These are phyloP conservation scores for Carpinus viminea DNA, from an alignment of 306 rosid species.

Conservation along the genomic window DNA sequence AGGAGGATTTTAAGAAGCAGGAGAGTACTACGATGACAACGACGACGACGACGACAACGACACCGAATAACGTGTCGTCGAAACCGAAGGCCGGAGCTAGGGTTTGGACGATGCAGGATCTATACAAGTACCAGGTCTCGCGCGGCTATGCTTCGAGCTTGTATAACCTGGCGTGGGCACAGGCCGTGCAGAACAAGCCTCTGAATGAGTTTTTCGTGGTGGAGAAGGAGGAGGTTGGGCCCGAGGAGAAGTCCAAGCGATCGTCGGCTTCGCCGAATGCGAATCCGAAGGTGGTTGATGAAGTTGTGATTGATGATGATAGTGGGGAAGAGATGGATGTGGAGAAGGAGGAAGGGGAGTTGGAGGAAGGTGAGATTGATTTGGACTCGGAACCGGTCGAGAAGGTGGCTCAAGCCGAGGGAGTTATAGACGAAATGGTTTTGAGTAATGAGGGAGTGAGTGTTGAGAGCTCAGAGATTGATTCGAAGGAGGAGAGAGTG, in stretches of 20 bases:
- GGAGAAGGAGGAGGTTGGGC: conserved; percentile 73
- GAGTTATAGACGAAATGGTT: not conserved
- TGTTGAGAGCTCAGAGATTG: conserved; percentile 28
- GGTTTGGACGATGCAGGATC: conserved; percentile 78
- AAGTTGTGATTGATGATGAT: conserved; percentile 33
- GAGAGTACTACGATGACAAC: conserved; percentile 40
- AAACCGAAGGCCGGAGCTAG: conserved; percentile 47
- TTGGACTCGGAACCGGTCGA: conserved; percentile 55
- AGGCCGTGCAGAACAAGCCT: conserved; percentile 92
- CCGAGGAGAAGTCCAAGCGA: conserved; percentile 39
- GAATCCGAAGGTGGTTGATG: conserved; percentile 31
- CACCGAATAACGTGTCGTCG: conserved; percentile 22
- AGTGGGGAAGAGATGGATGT: conserved; percentile 51
- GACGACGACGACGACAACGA: conserved; percentile 24
- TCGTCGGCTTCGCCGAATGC: conserved; percentile 30
- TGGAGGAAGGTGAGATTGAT: conserved; percentile 99
- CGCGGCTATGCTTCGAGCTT: conserved; percentile 66
- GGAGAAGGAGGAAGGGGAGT: conserved; percentile 88
- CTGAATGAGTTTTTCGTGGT: conserved; percentile 65
- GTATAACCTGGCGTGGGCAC: conserved; percentile 94
- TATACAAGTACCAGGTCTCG: conserved; percentile 67
- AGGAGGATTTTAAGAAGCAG: conserved; percentile 75
- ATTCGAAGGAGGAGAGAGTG: conserved; percentile 34
- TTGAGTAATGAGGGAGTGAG: conserved; percentile 18
- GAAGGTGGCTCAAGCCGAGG: conserved; percentile 7